Evolutionary conservation across 2,329 filamentous ascomycete genomes (phyloP).

Genomic region (Aspergillus pseudoterreus): DNA sequence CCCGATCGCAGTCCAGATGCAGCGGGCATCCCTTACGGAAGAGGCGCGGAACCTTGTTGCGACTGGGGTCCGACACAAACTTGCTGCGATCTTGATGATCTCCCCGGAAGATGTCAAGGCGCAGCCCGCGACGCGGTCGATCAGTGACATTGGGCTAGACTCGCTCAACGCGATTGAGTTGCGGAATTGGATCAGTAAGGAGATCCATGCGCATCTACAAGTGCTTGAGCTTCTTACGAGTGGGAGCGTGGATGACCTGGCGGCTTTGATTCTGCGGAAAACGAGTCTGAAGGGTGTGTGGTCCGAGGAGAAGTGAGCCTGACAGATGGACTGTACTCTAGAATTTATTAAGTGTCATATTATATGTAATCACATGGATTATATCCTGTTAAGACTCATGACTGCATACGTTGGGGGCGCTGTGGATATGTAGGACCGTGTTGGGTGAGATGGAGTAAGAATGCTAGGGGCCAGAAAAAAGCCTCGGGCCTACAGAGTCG

Average conservation of each 20-base stretch:
- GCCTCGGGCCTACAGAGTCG: too few relatives aligned
- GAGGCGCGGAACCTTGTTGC: neutral
- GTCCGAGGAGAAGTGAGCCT: too few relatives aligned
- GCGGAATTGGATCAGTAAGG: slow-evolving; percentile 24
- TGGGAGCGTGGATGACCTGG: neutral
- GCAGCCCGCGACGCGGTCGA: neutral
- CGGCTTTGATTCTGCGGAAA: neutral
- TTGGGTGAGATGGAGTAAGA: too few relatives aligned
- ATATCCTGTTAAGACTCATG: too few relatives aligned
- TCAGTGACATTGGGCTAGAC: slow-evolving; percentile 22
- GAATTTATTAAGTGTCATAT: too few relatives aligned
- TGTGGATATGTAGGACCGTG: too few relatives aligned
- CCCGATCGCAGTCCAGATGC: too few relatives aligned
- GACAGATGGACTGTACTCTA: too few relatives aligned
- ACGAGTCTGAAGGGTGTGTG: neutral
- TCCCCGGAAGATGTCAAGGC: neutral
- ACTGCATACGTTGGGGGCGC: too few relatives aligned
- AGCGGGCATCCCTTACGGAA: too few relatives aligned
- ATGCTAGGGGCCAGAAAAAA: too few relatives aligned
- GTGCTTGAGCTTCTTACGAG: neutral
- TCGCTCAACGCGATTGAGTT: slow-evolving; percentile 30
- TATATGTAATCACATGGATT: too few relatives aligned
- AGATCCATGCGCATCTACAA: slow-evolving; percentile 8
- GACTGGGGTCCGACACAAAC: neutral
- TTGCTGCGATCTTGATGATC: neutral